Conservation (phyloP, 768 basidiomycete genomes). For the Russula foetens region DNA sequence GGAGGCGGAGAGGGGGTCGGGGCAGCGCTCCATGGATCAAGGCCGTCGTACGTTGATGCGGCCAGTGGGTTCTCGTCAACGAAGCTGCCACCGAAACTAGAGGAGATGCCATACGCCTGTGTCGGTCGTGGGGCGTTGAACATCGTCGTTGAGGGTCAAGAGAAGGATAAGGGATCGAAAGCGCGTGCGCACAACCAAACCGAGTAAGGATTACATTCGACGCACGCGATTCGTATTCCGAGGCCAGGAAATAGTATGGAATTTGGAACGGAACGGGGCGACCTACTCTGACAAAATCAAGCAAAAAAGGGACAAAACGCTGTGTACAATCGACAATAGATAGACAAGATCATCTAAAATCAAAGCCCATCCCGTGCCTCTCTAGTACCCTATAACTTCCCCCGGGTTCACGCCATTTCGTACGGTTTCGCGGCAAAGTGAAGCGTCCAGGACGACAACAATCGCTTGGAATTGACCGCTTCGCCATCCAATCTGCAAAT, state of each 20-base stretch:
- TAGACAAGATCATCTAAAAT: background rate
- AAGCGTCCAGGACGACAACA: constrained; percentile 88
- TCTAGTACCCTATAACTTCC: background rate
- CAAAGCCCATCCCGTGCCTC: background rate
- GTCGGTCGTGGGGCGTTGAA: constrained; percentile 78
- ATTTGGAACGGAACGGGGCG: background rate
- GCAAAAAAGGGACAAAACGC: background rate
- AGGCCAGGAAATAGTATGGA: no score
- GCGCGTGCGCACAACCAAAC: background rate
- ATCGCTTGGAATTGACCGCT: constrained; percentile 72
- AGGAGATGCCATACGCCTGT: constrained; percentile 53
- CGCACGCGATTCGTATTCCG: no score
- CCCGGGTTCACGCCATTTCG: constrained; percentile 11
- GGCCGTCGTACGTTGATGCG: constrained; percentile 62
- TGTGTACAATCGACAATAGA: background rate
- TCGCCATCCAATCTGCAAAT: constrained; percentile 68
- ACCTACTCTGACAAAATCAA: background rate
- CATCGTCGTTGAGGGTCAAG: constrained; percentile 37
- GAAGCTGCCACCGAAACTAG: constrained; percentile 63
- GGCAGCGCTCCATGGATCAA: constrained; percentile 67
- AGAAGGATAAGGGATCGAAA: no score
- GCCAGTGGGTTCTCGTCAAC: constrained; percentile 68
- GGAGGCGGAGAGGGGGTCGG: constrained; percentile 63
- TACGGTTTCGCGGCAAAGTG: constrained; percentile 78
- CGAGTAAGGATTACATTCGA: background rate